Evolutionary conservation across 2,329 filamentous ascomycete species (phyloP).

Genomic region (Chalaropsis ovoidea): DNA sequence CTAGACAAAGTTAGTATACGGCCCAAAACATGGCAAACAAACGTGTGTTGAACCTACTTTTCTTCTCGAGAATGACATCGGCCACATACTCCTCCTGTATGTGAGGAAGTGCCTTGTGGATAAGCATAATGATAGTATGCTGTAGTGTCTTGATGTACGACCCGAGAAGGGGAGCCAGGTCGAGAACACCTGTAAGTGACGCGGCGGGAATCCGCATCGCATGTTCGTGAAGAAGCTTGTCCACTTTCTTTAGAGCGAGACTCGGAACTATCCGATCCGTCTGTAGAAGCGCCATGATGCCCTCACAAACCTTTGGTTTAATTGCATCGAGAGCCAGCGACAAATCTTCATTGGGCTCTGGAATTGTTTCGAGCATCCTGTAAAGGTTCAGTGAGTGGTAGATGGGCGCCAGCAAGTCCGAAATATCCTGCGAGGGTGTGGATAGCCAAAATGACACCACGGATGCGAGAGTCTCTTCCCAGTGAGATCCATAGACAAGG

Average conservation of each 20-base stretch:
- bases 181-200: background rate
- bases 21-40: constrained; percentile 23
- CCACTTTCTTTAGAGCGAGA: background rate
- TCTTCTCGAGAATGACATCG: constrained; percentile 62
- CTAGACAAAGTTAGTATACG: constrained; percentile 12
- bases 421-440: background rate
- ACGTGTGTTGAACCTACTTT: constrained; percentile 33
- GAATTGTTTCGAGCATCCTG: constrained; percentile 49
- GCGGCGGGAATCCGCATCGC: background rate
- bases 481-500: constrained; percentile 81
- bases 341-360: constrained; percentile 77
- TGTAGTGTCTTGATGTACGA: constrained; percentile 47
- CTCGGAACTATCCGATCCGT: constrained; percentile 27
- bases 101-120: constrained; percentile 69
- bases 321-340: constrained; percentile 55
- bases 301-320: constrained; percentile 34
- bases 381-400: constrained; percentile 66
- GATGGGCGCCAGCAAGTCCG: constrained; percentile 32
- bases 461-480: constrained; percentile 56
- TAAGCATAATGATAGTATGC: constrained; percentile 65
- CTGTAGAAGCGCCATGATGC: constrained; percentile 53
- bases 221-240: background rate
- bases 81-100: constrained; percentile 74
- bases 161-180: background rate
- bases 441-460: constrained; percentile 3